Evolutionary conservation across 305 asterid species (phyloP), one percentile per base, ranked within the genome.

Genomic region (Fraxinus sp.): DNA sequence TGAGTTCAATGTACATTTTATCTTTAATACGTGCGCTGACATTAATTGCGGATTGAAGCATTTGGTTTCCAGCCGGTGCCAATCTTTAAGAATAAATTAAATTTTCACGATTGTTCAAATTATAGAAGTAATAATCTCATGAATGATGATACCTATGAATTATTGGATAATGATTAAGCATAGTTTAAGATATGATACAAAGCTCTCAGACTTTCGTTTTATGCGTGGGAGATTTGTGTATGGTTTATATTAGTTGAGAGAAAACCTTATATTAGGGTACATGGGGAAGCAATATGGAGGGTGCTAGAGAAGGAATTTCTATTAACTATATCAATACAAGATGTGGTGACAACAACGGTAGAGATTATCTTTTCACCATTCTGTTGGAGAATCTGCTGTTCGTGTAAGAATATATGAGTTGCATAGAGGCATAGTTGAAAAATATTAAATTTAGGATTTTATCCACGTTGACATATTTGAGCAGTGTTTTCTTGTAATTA

Each of bases 401-500:
- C 13, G 0, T 66, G 74, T 66, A 66, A 66, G 74, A 10, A 18
- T 57, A 57, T 7, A n/a, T 26, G 37, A 66, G 74, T 66, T 66
- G 73, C 35, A 64, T 66, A 11, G 74, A 66, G 37, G 74, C 35
- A 24, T 66, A 66, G 35, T 9, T 26, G 2, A 9, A 28, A 66
- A 66, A 66, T 66, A 24, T 26, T 10, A 66, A 26, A 66, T 66
- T 4, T 66, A 26, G 68, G 68, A 57, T 57, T 57, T 57, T 57
- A 18, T 57, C 28, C 28, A 55, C 11, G 0, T 55, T 55, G 26
- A n/a, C 68, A 2, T 57, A 18, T 18, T 18, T 57, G 28, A 57
- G 68, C 74, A 66, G 74, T 66, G 74, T 66, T 66, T 66, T 55
- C 36, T 66, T 66, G 74, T 10, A 66, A 66, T 24, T 66, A 66